Evolutionary conservation across 495 filamentous ascomycete species (phyloP), one percentile per base, ranked within the genome.

Genomic region (Recurvomyces mirabilis): DNA sequence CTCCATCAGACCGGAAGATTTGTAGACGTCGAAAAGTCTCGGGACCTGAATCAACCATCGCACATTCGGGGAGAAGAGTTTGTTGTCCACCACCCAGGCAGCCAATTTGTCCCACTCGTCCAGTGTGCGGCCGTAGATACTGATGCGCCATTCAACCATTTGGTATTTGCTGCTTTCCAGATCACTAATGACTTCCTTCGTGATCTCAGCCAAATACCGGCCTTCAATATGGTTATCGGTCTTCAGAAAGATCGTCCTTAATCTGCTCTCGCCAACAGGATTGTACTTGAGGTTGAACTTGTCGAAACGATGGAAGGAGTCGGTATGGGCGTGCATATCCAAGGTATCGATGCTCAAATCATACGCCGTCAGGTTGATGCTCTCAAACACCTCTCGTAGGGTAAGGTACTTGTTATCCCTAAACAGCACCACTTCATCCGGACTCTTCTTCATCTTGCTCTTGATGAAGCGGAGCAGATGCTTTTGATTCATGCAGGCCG

Each of bases 241-340:
- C 67, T 98, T 98, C 25, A 98, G 67, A 61, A 98, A 98, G 51
- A 98, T 96, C 26, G 88, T 93, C 47, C 91, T 79, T 32, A 98
- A 67, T 26, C 91, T 78, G 17, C 93, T 96, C 62, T 96, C 91
- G 22, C 91, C 91, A 29, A 98, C 82, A 2, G 91, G 91, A 56
- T 98, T 98, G 58, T 98, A 98, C 59, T 98, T 98, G 19, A 98
- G 70, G 57, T 98, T 98, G 71, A 98, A 98, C 62, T 98, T 98
- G 67, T 98, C 91, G 59, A 98, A 98, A 0, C 91, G 85, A 61
- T 98, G 91, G 65, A 98, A 98, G 3, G 87, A 91, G 64, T 98
- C 91, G 2, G 85, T 95, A 56, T 98, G 91, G 24, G 91, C 89
- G 71, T 98, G 91, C 89, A 96, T 98, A 68, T 98, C 91, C 29